A percentile compares a stretch with the other conserved stretches of the same genome.
phyloP scores from a whole-genome alignment of 768 basidiomycete genomes.

The Macrolepiota dolichaula region DNA sequence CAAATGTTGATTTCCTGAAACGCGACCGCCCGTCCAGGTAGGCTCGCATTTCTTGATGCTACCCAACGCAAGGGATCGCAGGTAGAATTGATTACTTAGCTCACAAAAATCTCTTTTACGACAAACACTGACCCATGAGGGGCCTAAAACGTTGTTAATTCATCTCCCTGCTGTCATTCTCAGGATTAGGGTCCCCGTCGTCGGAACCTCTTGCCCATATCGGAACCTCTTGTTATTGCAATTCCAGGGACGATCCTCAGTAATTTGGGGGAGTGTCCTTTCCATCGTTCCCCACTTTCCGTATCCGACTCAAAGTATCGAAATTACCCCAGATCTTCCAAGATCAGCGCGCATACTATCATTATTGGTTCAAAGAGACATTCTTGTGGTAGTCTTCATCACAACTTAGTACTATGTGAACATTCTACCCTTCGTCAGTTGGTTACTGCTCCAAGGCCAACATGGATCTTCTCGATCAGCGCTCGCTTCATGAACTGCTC shows the following conservation, averaged over 20 bases:
- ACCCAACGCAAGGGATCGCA: not conserved
- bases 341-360: not conserved
- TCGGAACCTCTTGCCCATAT: constrained; percentile 11
- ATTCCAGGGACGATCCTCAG: not conserved
- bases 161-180: not conserved
- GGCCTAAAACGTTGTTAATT: not conserved
- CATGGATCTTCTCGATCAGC: constrained; percentile 85
- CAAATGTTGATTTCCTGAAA: not conserved
- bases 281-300: constrained; percentile 6
- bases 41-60: not conserved
- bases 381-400: not conserved
- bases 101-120: not conserved
- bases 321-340: constrained; percentile 2
- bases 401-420: not conserved
- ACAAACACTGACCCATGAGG: not conserved
- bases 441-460: constrained; percentile 50
- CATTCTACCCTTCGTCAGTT: not conserved
- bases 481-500: constrained; percentile 98
- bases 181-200: constrained; percentile 7
- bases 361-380: not conserved
- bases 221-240: not conserved
- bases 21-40: not conserved
- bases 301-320: not conserved
- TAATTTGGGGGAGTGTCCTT: constrained; percentile 8
- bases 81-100: not conserved